Evolutionary conservation across 169 alveolate genomes (phyloP).

Genomic region (Theileria sp.): DNA sequence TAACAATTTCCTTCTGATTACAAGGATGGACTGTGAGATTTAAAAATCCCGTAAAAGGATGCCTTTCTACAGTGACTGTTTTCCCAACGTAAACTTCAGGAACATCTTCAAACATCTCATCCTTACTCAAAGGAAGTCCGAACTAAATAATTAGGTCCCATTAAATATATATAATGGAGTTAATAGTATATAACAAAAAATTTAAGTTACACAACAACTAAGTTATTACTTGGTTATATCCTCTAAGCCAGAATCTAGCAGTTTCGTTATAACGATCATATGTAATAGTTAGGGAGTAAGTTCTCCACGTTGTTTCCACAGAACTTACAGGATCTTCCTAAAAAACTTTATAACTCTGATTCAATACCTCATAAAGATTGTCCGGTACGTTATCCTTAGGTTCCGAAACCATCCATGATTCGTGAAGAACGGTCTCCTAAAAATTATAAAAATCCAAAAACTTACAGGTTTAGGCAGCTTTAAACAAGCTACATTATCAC

Average conservation of each 20-base stretch:
- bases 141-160: slow-evolving; percentile 17
- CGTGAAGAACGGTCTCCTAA: slow-evolving; percentile 23
- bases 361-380: slow-evolving; percentile 11
- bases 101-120: slow-evolving; percentile 60
- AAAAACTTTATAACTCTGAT: not conserved
- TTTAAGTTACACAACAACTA: not conserved
- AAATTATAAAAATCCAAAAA: not conserved
- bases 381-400: not conserved
- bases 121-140: slow-evolving; percentile 45
- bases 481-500: slow-evolving; percentile 25
- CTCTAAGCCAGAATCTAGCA: slow-evolving; percentile 62
- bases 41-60: slow-evolving; percentile 46
- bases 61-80: slow-evolving; percentile 47
- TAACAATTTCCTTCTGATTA: slow-evolving; percentile 52
- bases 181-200: not conserved
- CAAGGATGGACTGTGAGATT: slow-evolving; percentile 63
- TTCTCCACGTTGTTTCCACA: slow-evolving; percentile 10
- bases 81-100: slow-evolving; percentile 59
- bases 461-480: slow-evolving; percentile 9
- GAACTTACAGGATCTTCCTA: slow-evolving; percentile 6
- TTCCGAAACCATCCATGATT: slow-evolving; percentile 30
- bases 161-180: not conserved
- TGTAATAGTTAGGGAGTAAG: slow-evolving; percentile 51
- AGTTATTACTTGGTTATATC: slow-evolving; percentile 38
- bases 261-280: slow-evolving; percentile 63